phyloP scores from a whole-genome alignment of 805 yeast genomes.

The Candida parachauliodes region DNA sequence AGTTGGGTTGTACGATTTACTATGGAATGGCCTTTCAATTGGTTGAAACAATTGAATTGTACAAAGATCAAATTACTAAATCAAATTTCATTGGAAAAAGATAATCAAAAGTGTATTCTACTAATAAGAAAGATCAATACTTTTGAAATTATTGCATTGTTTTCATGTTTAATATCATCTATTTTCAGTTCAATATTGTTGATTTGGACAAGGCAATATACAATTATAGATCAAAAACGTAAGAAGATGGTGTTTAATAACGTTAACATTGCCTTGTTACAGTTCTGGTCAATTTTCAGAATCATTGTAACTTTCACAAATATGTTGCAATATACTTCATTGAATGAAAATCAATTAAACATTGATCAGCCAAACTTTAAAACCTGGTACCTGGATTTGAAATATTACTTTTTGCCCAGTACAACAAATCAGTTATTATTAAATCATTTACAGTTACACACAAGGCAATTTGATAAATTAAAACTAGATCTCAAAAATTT shows the following conservation, averaged over 20 bases:
- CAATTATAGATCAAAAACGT: constrained; percentile 23
- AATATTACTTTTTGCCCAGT: constrained; percentile 7
- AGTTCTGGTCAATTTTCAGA: constrained; percentile 14
- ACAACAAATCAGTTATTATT: constrained; percentile 8
- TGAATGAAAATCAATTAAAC: constrained; percentile 5
- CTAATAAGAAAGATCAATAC: constrained; percentile 11
- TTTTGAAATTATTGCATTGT: constrained; percentile 20
- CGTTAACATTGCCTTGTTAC: constrained; percentile 32
- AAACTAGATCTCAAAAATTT: constrained; percentile 7
- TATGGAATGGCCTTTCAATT: constrained; percentile 43
- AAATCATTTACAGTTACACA: constrained; percentile 6
- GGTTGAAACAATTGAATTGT: constrained; percentile 26
- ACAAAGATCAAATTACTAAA: constrained; percentile 14
- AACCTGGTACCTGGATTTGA: constrained; percentile 9
- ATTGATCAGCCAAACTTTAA: neutral
- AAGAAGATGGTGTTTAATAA: constrained; percentile 29
- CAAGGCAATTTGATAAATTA: constrained; percentile 7
- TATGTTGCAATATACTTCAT: constrained; percentile 9
- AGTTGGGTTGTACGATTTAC: constrained; percentile 31
- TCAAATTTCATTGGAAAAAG: constrained; percentile 7
- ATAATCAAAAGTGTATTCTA: constrained; percentile 8
- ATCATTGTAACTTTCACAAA: constrained; percentile 7
- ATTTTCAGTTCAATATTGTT: constrained; percentile 24
- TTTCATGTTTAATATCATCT: constrained; percentile 24
- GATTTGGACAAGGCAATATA: constrained; percentile 23